Conservation (phyloP, 768 basidiomycete genomes). For the Leccinum olivaceopallidum region DNA sequence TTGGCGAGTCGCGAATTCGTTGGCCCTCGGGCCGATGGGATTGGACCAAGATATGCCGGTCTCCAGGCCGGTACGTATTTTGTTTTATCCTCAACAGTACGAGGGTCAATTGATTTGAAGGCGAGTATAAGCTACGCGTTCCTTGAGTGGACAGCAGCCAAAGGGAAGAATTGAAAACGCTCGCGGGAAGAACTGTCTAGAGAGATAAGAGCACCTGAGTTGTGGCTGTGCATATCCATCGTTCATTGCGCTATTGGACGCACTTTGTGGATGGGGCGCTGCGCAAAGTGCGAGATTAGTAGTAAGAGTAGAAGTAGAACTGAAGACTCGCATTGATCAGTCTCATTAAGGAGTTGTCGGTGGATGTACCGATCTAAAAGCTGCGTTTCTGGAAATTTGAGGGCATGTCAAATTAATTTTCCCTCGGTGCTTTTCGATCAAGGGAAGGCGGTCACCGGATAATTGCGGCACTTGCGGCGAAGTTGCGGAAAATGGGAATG, state of each 20-base stretch:
- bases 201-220: conserved; percentile 18
- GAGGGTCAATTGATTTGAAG: not conserved
- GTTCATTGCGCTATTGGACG: conserved; percentile 15
- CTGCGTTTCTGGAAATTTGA: conserved; percentile 1
- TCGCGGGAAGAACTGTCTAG: conserved; percentile 22
- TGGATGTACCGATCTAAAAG: not conserved
- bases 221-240: conserved; percentile 15
- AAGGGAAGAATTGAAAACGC: conserved; percentile 1
- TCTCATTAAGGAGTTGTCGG: conserved; percentile 6
- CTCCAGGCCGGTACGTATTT: not conserved
- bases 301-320: not conserved
- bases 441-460: conserved; percentile 6
- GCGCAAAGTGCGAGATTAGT: conserved; percentile 2
- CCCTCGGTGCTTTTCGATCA: conserved; percentile 19
- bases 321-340: not conserved
- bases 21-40: conserved; percentile 12
- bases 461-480: conserved; percentile 22
- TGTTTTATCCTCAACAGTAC: not conserved
- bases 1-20: conserved; percentile 19
- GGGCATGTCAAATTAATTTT: conserved; percentile 1
- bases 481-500: conserved; percentile 13
- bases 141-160: conserved; percentile 1
- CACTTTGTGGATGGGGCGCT: conserved; percentile 7
- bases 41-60: conserved; percentile 9
- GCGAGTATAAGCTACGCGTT: not conserved